phyloP scores from a whole-genome alignment of 1,284 basidiomycete genomes.

The Cutaneotrichosporon cyanovorans region DNA sequence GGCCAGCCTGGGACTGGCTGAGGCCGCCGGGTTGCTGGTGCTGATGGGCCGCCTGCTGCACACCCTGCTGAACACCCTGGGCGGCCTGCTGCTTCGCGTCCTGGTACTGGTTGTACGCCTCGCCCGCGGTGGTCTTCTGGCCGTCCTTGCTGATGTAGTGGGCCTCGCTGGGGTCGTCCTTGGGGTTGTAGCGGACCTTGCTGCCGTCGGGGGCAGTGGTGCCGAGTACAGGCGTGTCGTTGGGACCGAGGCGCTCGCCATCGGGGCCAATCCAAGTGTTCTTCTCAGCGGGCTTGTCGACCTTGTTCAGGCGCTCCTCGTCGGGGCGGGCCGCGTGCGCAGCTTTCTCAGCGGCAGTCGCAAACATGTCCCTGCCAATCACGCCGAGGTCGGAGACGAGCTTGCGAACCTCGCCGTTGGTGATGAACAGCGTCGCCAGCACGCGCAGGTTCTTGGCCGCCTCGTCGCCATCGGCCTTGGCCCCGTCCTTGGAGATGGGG shows the following conservation, averaged over 20 bases:
- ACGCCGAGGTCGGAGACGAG: slow-evolving; percentile 70
- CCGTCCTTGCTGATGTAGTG: slow-evolving; percentile 40
- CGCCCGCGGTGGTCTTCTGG: slow-evolving; percentile 30
- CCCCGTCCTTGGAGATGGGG: slow-evolving; percentile 45
- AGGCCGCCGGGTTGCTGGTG: slow-evolving; percentile 19
- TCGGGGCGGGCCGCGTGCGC: slow-evolving; percentile 65
- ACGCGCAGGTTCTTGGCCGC: slow-evolving; percentile 80
- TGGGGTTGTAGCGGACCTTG: slow-evolving; percentile 48
- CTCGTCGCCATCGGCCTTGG: slow-evolving; percentile 55
- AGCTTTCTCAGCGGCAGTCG: slow-evolving; percentile 65
- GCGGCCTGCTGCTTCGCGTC: slow-evolving; percentile 34
- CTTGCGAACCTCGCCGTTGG: slow-evolving; percentile 87
- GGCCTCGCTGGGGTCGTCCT: slow-evolving; percentile 36
- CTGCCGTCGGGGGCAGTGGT: slow-evolving; percentile 40
- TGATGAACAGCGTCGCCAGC: slow-evolving; percentile 69
- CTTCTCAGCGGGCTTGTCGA: slow-evolving; percentile 52
- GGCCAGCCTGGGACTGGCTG: slow-evolving; percentile 12
- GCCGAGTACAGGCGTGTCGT: slow-evolving; percentile 43
- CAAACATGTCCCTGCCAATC: slow-evolving; percentile 79
- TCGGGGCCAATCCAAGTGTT: slow-evolving; percentile 5
- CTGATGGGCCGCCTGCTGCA: background rate
- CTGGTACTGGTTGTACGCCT: slow-evolving; percentile 40
- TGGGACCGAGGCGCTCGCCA: slow-evolving; percentile 23
- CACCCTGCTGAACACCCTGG: slow-evolving; percentile 32
- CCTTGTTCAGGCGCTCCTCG: slow-evolving; percentile 56